Evolutionary conservation across 1,139 yeast genomes (phyloP).

Genomic region (Kurtzmaniella quercitrusa): DNA sequence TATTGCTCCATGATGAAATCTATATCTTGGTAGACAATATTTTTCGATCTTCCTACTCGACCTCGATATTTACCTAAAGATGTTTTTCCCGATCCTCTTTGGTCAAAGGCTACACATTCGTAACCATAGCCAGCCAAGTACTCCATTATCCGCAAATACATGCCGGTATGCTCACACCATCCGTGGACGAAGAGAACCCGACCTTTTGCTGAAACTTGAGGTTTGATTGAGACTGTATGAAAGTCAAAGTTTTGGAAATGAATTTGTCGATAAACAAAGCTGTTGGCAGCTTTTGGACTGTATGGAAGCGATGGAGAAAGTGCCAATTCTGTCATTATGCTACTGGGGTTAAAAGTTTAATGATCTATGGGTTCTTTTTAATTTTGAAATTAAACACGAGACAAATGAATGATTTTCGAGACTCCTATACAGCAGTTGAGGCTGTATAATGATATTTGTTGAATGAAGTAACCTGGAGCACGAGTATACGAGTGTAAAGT

Average conservation of each 20-base stretch:
- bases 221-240: conserved; percentile 12
- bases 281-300: not conserved
- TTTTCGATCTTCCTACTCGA: conserved; percentile 12
- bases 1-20: conserved; percentile 17
- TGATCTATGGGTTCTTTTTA: not conserved
- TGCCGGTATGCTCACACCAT: conserved; percentile 19
- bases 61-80: conserved; percentile 18
- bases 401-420: not conserved
- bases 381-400: not conserved
- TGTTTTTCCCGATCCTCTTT: conserved; percentile 21
- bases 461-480: not conserved
- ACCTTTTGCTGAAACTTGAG: conserved; percentile 11
- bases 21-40: conserved; percentile 14
- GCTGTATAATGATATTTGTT: not conserved
- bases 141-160: conserved; percentile 19
- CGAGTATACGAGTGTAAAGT: not conserved
- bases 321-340: not conserved
- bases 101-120: conserved; percentile 19
- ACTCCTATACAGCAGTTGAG: conserved; percentile 2
- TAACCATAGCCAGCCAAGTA: conserved; percentile 16
- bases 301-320: conserved; percentile 5
- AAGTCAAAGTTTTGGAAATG: conserved; percentile 13
- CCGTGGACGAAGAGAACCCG: conserved; percentile 19
- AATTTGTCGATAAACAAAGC: conserved; percentile 4
- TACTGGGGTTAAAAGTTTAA: not conserved